A percentile compares a stretch with the other conserved stretches of the same genome.
phyloP scores from a whole-genome alignment of 2,329 filamentous ascomycete species.

The Orbilia quercus region DNA sequence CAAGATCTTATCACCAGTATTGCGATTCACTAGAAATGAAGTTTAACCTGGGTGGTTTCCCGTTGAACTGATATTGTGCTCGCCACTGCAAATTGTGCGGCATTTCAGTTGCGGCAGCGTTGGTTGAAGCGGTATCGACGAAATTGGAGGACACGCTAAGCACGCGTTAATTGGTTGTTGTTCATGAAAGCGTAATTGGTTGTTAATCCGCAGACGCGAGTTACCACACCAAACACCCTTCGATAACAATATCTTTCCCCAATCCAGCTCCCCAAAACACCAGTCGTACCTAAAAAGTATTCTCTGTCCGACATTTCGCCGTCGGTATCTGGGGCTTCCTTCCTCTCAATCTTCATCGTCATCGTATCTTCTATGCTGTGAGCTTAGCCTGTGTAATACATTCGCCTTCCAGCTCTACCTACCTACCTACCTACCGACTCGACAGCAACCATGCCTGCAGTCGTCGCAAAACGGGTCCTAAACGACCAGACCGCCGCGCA shows the following conservation, averaged over 20 bases:
- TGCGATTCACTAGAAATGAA: not conserved
- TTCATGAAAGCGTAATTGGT: not conserved
- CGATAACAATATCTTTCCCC: not conserved
- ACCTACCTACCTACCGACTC: not conserved
- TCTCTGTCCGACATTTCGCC: not conserved
- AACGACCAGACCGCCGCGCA: conserved; percentile 50
- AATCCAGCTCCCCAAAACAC: conserved; percentile 8
- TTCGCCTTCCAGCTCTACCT: not conserved
- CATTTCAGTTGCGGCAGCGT: not conserved
- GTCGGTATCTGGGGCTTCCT: not conserved
- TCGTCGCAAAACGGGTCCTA: conserved; percentile 52
- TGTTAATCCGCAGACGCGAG: conserved; percentile 5
- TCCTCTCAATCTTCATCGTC: not conserved
- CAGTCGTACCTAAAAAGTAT: not conserved
- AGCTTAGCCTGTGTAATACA: not conserved
- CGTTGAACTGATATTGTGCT: too few species aligned
- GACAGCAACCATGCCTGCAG: conserved; percentile 36
- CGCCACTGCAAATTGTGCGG: conserved; percentile 5
- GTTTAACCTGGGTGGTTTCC: not conserved
- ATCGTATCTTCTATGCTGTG: conserved; percentile 5
- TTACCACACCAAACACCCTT: conserved; percentile 7
- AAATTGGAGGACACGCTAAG: conserved; percentile 9
- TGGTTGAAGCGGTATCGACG: not conserved
- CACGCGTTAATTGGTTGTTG: conserved; percentile 34
- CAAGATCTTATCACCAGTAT: too few species aligned